phyloP scores from a whole-genome alignment of 306 rosid genomes.

The cucumber (Cucumis sativus) region Cucumber_9930_V3 NC_026659.2:12377001-12377500 shows the following conservation, averaged over 20 bases:
- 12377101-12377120: neutral
- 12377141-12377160: slow-evolving; percentile 1
- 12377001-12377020: slow-evolving; percentile 99
- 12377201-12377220: slow-evolving; percentile 84
- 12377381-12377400: neutral
- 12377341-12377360: neutral
- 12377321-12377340: neutral
- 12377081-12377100: neutral
- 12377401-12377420: neutral
- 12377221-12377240: neutral
- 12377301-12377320: neutral
- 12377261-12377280: neutral
- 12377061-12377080: neutral
- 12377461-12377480: too few species aligned
- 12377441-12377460: too few species aligned
- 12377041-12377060: neutral
- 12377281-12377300: neutral
- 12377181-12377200: slow-evolving; percentile 94
- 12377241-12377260: neutral
- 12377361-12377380: neutral
- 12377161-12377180: slow-evolving; percentile 68
- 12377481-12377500: too few species aligned
- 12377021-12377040: slow-evolving; percentile 46
- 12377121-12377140: slow-evolving; percentile 5
- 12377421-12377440: neutral